These are phyloP conservation scores for Candida sphagnicola DNA, from an alignment of 805 yeast genomes.

Conservation along the genomic window DNA sequence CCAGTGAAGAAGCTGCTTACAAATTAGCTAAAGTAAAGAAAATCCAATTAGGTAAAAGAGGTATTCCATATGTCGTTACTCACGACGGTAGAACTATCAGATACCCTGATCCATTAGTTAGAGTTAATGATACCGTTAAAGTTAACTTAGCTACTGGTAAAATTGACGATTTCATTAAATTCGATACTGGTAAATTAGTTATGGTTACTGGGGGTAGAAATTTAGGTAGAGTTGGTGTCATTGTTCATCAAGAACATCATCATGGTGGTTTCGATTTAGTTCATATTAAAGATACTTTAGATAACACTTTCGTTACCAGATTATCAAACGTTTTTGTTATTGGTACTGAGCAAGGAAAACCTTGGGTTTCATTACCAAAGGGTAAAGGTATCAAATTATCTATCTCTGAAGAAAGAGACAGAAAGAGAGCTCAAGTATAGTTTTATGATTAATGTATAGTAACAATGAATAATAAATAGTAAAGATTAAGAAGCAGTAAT, in stretches of 20 bases:
- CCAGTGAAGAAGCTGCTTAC: slow-evolving; percentile 98
- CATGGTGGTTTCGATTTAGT: slow-evolving; percentile 41
- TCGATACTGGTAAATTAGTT: slow-evolving; percentile 39
- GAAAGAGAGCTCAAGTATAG: slow-evolving; percentile 35
- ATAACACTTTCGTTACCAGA: slow-evolving; percentile 40
- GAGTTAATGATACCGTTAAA: slow-evolving; percentile 97
- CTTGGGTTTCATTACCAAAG: slow-evolving; percentile 39
- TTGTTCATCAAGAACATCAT: slow-evolving; percentile 39
- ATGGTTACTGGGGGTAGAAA: slow-evolving; percentile 43
- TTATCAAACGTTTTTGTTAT: slow-evolving; percentile 36
- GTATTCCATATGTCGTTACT: slow-evolving; percentile 97
- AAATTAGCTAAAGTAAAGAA: slow-evolving; percentile 97
- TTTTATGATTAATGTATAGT: slow-evolving; percentile 4
- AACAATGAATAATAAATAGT: background rate
- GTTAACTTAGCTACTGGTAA: slow-evolving; percentile 95
- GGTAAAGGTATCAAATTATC: slow-evolving; percentile 43
- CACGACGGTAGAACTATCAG: slow-evolving; percentile 99
- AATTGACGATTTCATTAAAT: slow-evolving; percentile 51
- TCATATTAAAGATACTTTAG: slow-evolving; percentile 38
- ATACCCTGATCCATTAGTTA: slow-evolving; percentile 98
- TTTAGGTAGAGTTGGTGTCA: slow-evolving; percentile 41
- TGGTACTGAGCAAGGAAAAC: slow-evolving; percentile 40
- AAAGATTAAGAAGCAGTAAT: too few species aligned
- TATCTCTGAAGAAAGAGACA: slow-evolving; percentile 41
- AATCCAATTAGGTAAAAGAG: slow-evolving; percentile 97